Conservation (phyloP, 2,329 filamentous ascomycete species). For the Claviceps fusiformis region DNA sequence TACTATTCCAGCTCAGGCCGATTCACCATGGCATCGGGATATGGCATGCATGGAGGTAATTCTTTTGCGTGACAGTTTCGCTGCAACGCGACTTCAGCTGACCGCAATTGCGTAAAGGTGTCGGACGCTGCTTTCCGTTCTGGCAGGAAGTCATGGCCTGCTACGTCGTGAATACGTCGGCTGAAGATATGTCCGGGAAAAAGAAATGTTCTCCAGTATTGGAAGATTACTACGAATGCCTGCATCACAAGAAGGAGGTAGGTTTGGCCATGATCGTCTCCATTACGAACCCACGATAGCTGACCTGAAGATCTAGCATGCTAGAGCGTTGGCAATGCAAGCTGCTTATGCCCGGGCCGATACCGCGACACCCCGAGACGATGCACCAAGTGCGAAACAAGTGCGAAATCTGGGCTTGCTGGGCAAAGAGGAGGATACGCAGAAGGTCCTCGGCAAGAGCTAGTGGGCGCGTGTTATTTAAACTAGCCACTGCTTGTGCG, state of each 20-base stretch:
- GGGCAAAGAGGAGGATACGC: conserved; percentile 69
- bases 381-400: conserved; percentile 68
- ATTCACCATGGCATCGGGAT: conserved; percentile 63
- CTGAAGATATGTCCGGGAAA: conserved; percentile 68
- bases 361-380: conserved; percentile 61
- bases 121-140: conserved; percentile 88
- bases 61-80: conserved; percentile 13
- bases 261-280: conserved; percentile 14
- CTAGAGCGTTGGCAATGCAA: conserved; percentile 67
- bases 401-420: conserved; percentile 79
- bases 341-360: conserved; percentile 72
- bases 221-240: conserved; percentile 97
- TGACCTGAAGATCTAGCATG: conserved; percentile 40
- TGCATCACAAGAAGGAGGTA: conserved; percentile 99
- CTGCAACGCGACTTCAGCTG: conserved; percentile 6
- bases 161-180: conserved; percentile 85
- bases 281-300: conserved; percentile 6
- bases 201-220: conserved; percentile 74
- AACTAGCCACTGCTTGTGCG: not conserved
- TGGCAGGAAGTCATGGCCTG: conserved; percentile 98
- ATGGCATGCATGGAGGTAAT: conserved; percentile 65
- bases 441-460: conserved; percentile 36
- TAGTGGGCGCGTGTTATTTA: conserved; percentile 8
- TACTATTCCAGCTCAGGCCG: conserved; percentile 4
- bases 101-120: conserved; percentile 28